Evolutionary conservation across 768 basidiomycete species (phyloP), one percentile per base, ranked within the genome.

Genomic region (Russula abietina): DNA sequence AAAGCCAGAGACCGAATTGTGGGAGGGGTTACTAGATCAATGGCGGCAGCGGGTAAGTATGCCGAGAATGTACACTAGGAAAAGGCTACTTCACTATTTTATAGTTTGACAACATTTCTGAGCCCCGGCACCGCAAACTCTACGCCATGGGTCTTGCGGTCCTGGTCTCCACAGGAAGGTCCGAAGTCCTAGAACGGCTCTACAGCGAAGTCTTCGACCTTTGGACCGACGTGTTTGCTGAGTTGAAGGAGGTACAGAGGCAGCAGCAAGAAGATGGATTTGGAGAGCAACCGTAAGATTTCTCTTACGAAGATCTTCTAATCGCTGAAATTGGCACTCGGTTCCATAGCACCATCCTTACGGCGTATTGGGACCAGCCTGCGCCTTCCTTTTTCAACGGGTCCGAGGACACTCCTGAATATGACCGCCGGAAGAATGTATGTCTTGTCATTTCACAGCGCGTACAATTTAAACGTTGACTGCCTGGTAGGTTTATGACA

Each of bases 61-160:
- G 39, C 33, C 43, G 8, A n/a, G 14, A 39, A 6, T 41, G 22
- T 30, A 32, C 17, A 22, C 41, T 12, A 48, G 52, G 6, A 46
- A n/a, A 58, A 33, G 26, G 19, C 12, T 46, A 51, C 19, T 52
- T 51, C 32, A 50, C 39, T 32, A n/a, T 33, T 36, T 46, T 26
- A 52, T 43, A 96, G 93, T 92, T 94, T 71, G 93, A 96, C 73
- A 89, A 87, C 70, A 89, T 94, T 85, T 88, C 89, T 17, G 90
- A 94, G 71, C 86, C 91, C 1, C 82, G 87, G 11, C 82, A 88
- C 64, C 85, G 93, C 61, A 96, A 96, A 75, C 77, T 96, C 60
- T 76, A 83, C 28, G 91, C 92, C 12, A 87, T 96, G 78, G 91
- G 88, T 1, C 82, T 91, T 49, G 89, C 90, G 2, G 77, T 81